Percentiles rank a stretch among this genome's conserved stretches.
Evolutionary conservation across 2,329 filamentous ascomycete species (phyloP).

Genomic region (Penicillium sp.): DNA sequence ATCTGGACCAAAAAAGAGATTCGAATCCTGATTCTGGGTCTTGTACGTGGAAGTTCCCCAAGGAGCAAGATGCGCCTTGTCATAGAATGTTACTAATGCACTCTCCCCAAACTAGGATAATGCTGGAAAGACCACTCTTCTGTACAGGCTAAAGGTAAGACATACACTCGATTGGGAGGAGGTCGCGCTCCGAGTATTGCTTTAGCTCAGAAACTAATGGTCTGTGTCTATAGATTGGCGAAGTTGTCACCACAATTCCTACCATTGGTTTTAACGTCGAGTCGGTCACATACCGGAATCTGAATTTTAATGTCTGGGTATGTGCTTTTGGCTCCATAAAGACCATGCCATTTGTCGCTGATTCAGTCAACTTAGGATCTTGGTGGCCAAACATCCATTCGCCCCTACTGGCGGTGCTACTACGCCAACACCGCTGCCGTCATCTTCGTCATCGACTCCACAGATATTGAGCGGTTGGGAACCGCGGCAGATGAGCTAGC

Average conservation of each 20-base stretch:
- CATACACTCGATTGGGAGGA: background rate
- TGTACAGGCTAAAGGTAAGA: slow-evolving; percentile 87
- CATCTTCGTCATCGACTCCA: slow-evolving; percentile 97
- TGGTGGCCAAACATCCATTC: slow-evolving; percentile 95
- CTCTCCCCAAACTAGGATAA: slow-evolving; percentile 63
- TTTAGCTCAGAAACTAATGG: slow-evolving; percentile 9
- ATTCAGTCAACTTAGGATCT: slow-evolving; percentile 58
- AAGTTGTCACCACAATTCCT: slow-evolving; percentile 97
- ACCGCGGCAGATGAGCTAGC: slow-evolving; percentile 89
- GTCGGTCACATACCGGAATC: slow-evolving; percentile 94
- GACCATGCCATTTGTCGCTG: background rate
- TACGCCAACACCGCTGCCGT: slow-evolving; percentile 98
- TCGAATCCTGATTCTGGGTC: slow-evolving; percentile 84
- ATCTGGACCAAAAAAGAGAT: slow-evolving; percentile 97
- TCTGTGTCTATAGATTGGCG: slow-evolving; percentile 65
- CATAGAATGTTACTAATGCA: slow-evolving; percentile 9
- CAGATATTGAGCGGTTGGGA: slow-evolving; percentile 89
- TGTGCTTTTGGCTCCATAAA: slow-evolving; percentile 24
- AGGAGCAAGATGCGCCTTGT: slow-evolving; percentile 12
- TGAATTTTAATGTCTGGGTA: slow-evolving; percentile 99
- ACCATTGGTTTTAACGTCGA: slow-evolving; percentile 99
- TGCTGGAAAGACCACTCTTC: slow-evolving; percentile 91
- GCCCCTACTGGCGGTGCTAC: slow-evolving; percentile 98
- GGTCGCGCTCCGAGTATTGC: no score
- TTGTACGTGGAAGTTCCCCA: slow-evolving; percentile 55